phyloP scores from a whole-genome alignment of 805 yeast genomes.

The Torulaspora delbrueckii region DNA sequence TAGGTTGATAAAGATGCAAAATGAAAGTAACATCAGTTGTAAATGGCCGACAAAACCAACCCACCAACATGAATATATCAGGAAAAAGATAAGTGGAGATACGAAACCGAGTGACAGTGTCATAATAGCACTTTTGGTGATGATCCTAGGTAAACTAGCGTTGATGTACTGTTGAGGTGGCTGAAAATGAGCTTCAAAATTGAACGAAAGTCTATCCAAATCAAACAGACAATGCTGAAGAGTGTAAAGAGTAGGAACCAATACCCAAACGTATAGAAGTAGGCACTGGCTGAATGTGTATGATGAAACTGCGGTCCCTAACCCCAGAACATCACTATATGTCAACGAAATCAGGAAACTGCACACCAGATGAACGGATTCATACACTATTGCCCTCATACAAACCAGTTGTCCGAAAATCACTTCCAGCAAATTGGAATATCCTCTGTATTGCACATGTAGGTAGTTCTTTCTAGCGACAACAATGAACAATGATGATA shows the following conservation, averaged over 20 bases:
- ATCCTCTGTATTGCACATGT: conserved; percentile 36
- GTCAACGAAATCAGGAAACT: conserved; percentile 26
- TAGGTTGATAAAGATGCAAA: conserved; percentile 41
- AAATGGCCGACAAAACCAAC: conserved; percentile 32
- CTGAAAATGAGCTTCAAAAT: conserved; percentile 37
- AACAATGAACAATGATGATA: conserved; percentile 34
- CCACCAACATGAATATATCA: conserved; percentile 36
- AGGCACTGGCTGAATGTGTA: conserved; percentile 17
- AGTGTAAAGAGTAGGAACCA: conserved; percentile 44
- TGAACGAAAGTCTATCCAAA: conserved; percentile 49
- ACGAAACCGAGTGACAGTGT: conserved; percentile 34
- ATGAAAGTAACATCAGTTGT: conserved; percentile 35
- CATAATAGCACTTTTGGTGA: conserved; percentile 34
- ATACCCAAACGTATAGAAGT: conserved; percentile 33
- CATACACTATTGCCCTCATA: conserved; percentile 28
- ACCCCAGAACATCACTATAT: conserved; percentile 21
- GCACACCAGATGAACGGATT: conserved; percentile 19
- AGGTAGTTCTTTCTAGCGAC: conserved; percentile 40
- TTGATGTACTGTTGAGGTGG: conserved; percentile 37
- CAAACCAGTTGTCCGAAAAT: conserved; percentile 32
- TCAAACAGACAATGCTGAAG: conserved; percentile 50
- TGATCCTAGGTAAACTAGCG: conserved; percentile 27
- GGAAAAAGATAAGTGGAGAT: conserved; percentile 38
- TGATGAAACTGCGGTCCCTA: conserved; percentile 7
- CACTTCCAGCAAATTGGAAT: conserved; percentile 22